Evolutionary conservation across 371 early-diverging fungal species (phyloP).

Genomic region (Mucor sp.): DNA sequence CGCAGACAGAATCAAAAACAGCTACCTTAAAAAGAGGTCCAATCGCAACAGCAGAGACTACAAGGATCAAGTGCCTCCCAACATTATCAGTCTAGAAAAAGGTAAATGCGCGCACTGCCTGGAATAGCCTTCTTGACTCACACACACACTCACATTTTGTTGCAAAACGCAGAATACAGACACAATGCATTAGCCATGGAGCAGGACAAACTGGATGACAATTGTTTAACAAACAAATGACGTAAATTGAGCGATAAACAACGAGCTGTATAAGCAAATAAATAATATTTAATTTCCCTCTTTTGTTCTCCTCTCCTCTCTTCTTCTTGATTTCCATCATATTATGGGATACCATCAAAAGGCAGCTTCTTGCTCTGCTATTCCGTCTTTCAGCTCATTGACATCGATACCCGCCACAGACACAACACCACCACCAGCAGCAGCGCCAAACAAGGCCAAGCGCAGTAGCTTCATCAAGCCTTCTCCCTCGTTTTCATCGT

Average conservation of each 20-base stretch:
- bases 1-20: slow-evolving; percentile 8
- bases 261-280: background rate
- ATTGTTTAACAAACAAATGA: background rate
- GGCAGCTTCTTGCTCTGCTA: slow-evolving; percentile 26
- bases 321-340: no score
- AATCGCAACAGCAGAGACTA: slow-evolving; percentile 33
- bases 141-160: no score
- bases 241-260: slow-evolving; percentile 6
- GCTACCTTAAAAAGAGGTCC: slow-evolving; percentile 11
- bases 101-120: background rate
- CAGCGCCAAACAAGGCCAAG: background rate
- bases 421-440: background rate
- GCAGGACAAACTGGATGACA: background rate
- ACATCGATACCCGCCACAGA: slow-evolving; percentile 1
- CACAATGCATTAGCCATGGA: background rate
- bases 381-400: slow-evolving; percentile 12
- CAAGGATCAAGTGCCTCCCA: slow-evolving; percentile 28
- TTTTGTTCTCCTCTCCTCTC: background rate
- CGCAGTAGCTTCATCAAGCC: background rate
- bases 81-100: slow-evolving; percentile 29
- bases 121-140: no score
- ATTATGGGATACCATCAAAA: slow-evolving; percentile 16
- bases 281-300: background rate
- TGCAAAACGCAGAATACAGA: background rate
- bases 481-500: background rate